Evolutionary conservation across 2,329 filamentous ascomycete species (phyloP), one percentile per base, ranked within the genome.

Genomic region (Chaetoscypha palmicola): DNA sequence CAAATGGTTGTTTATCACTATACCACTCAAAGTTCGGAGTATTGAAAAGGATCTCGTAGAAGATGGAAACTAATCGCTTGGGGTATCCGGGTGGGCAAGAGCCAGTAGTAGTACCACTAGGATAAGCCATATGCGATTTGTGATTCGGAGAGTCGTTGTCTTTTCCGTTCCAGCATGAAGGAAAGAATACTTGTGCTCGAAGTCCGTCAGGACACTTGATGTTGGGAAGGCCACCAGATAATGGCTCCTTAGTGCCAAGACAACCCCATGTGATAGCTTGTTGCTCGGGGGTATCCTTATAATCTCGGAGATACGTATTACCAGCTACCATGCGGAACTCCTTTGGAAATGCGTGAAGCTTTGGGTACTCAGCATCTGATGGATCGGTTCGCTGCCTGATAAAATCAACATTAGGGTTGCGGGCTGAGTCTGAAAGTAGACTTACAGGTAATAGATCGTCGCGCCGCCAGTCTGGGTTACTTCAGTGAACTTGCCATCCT

Each of bases 261-360:
- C 79, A 83, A 44, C 69, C 69, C 54, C 72, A 79, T 33, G 66
- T 72, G 35, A 81, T 68, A 19, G 76, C 79, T 26, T 59, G 56
- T 42, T 75, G 66, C 41, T 70, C 69, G 1, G 66, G 63, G 33
- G 66, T 65, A 32, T 62, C 54, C 32, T 66, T 68, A 56, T 66
- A 73, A 44, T 70, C 71, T 48, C 77, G 72, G 50, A 68, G 67
- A 46, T 58, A 64, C 1, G 74, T 67, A 52, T 79, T 68, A 24
- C 81, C 81, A 4, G 79, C 76, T 23, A 85, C 41, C 78, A 86
- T 84, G 41, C 78, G 76, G 54, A 85, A 79, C 41, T 71, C 76
- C 14, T 69, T 60, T 1, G 79, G 81, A 54, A 81, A 83, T 2
- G 78, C 73, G 22, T 69, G 62, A 4, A 80, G 66, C 38, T 73